Evolutionary conservation across 345 rosid species (phyloP), one percentile per base, ranked within the genome.

Genomic region (Brassica carinata): DNA sequence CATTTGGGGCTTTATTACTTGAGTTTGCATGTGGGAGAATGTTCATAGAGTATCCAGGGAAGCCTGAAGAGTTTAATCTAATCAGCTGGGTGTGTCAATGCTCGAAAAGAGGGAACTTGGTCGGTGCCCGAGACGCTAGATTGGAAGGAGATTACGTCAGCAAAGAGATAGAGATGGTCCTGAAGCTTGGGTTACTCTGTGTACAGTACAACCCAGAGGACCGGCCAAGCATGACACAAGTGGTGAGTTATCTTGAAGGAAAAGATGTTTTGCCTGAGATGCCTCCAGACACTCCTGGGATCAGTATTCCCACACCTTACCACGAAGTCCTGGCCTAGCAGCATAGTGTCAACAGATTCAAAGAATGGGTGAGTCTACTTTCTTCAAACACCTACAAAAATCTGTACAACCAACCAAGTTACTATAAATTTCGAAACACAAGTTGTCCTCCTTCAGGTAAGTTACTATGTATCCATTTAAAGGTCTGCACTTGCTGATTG

Each of bases 11-110:
- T 7, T 78, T 96, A 8, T 74, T 96, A 81, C 86, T 96, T 3
- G 98, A 96, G 83, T 90, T 90, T 43, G 92, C 84, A 0, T 96
- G 99, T 59, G 97, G 98, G 43, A 88, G 99, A 64, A 88, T 93
- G 84, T 97, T 96, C 13, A 88, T 93, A 15, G 98, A 93, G 79
- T 88, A 87, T 7, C 86, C 86, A 2, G 96, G 97, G 30, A 81
- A 84, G 84, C 91, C 92, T 0, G 97, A 93, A 78, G 99, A 93
- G 85, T 79, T 90, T 31, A 85, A 90, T 10, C 48, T 92, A 77
- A 91, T 93, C 84, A 97, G 93, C 69, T 89, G 91, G 96, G 99
- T 89, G 5, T 89, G 94, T 90, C 92, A 87, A 4, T 87, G 79
- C 73, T 90, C 87, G 51, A 80, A 73, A 73, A 81, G 77, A 73